A percentile compares a stretch with the other conserved stretches of the same genome.
Evolutionary conservation across 805 yeast species (phyloP).

Genomic region (Grigorovia jiainica): DNA sequence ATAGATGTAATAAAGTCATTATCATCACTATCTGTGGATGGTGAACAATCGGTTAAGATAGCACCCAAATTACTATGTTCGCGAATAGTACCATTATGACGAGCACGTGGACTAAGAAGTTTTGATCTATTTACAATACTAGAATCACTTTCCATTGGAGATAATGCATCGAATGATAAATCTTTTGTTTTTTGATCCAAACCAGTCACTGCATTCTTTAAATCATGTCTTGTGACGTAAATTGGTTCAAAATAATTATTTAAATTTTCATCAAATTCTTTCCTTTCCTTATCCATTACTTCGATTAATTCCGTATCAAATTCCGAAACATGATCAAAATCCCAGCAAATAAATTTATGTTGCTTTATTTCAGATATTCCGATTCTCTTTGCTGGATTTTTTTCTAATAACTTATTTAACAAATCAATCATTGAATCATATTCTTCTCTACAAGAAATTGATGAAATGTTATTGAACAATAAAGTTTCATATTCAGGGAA

Average conservation of each 20-base stretch:
- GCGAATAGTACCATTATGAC: neutral
- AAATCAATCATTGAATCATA: conserved; percentile 44
- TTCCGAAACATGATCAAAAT: conserved; percentile 23
- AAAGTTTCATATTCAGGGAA: conserved; percentile 41
- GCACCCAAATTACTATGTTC: conserved; percentile 11
- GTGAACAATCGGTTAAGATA: conserved; percentile 18
- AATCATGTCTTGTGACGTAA: conserved; percentile 56
- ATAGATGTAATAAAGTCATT: conserved; percentile 6
- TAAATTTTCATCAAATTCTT: conserved; percentile 20
- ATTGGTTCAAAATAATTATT: conserved; percentile 34
- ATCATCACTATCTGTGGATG: conserved; percentile 10
- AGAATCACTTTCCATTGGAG: conserved; percentile 4
- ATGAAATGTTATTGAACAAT: conserved; percentile 26
- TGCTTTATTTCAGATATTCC: conserved; percentile 63
- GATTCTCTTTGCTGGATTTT: conserved; percentile 61
- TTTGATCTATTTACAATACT: neutral
- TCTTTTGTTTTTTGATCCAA: conserved; percentile 55
- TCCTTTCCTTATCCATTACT: conserved; percentile 13
- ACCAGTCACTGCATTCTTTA: conserved; percentile 74
- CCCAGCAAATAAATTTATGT: conserved; percentile 59
- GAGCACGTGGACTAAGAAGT: neutral
- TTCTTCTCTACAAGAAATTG: conserved; percentile 36
- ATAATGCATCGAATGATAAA: conserved; percentile 10
- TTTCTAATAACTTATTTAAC: conserved; percentile 50
- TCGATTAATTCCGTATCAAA: conserved; percentile 11